phyloP scores from a whole-genome alignment of 2,329 filamentous ascomycete species.

The Gaeumannomyces tritici region DNA sequence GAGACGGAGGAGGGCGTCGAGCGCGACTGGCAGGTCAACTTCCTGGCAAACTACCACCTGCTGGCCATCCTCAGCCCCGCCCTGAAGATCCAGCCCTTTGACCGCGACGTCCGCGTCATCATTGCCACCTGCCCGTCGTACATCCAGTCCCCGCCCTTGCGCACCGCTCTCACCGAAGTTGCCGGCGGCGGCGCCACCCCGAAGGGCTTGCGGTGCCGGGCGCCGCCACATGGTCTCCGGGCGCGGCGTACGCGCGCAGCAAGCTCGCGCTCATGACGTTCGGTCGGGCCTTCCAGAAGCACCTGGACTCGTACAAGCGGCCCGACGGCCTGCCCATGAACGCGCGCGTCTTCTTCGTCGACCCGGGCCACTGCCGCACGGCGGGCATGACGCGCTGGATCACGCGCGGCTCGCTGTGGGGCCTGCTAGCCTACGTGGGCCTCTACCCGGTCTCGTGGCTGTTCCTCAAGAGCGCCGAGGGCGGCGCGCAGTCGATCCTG shows the following conservation, averaged over 20 bases:
- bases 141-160: conserved; percentile 62
- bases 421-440: conserved; percentile 64
- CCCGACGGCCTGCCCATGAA: conserved; percentile 78
- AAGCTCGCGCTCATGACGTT: conserved; percentile 83
- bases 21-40: conserved; percentile 89
- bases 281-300: conserved; percentile 83
- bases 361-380: conserved; percentile 77
- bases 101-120: conserved; percentile 84
- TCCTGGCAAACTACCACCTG: conserved; percentile 89
- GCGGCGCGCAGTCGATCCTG: conserved; percentile 80
- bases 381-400: conserved; percentile 84
- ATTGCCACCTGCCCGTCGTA: conserved; percentile 84
- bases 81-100: conserved; percentile 80
- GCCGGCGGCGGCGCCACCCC: no score
- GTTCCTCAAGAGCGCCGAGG: conserved; percentile 71
- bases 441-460: conserved; percentile 81
- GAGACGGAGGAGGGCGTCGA: conserved; percentile 74
- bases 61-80: conserved; percentile 86
- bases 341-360: conserved; percentile 73
- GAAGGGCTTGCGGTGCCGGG: background rate
- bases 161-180: conserved; percentile 31
- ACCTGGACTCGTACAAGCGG: conserved; percentile 73
- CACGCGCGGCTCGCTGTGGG: conserved; percentile 73
- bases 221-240: conserved; percentile 43
- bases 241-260: conserved; percentile 52